A percentile compares a stretch with the other conserved stretches of the same genome.
Evolutionary conservation across 164 flowering plant genomes (phyloP).

Genomic region (Vitis cinerea): DNA sequence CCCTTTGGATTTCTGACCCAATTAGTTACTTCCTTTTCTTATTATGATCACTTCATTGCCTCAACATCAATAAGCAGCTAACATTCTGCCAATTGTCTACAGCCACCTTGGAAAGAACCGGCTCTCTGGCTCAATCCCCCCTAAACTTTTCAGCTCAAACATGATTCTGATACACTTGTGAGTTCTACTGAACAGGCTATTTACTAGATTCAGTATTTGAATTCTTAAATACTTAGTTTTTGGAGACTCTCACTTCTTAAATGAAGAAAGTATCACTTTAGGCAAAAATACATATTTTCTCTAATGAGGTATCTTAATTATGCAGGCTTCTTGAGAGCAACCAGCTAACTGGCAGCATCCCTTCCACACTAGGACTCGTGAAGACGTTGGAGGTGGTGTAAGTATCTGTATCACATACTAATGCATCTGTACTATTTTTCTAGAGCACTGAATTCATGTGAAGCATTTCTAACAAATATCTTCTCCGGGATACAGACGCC

Average conservation of each 20-base stretch:
- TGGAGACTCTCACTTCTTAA: neutral
- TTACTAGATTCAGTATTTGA: neutral
- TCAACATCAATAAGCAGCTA: neutral
- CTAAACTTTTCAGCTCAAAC: slow-evolving; percentile 44
- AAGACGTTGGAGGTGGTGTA: slow-evolving; percentile 44
- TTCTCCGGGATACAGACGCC: slow-evolving; percentile 46
- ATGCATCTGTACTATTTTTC: too few relatives aligned
- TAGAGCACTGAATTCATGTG: neutral
- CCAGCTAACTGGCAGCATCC: slow-evolving; percentile 39
- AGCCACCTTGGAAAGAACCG: slow-evolving; percentile 58
- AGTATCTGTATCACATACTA: slow-evolving; percentile 24
- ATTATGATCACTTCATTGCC: neutral
- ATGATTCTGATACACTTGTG: slow-evolving; percentile 62
- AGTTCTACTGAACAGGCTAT: slow-evolving; percentile 14
- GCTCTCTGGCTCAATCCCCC: slow-evolving; percentile 46
- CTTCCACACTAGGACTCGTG: slow-evolving; percentile 42
- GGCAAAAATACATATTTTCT: neutral
- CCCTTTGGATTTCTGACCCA: neutral
- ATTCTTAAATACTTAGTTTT: too few relatives aligned
- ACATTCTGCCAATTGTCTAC: neutral
- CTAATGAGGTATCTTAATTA: neutral
- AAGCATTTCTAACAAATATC: neutral
- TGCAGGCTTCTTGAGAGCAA: slow-evolving; percentile 53
- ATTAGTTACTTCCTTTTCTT: neutral
- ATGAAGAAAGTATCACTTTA: neutral